These are phyloP conservation scores for Leptomonas seymouri DNA, from an alignment of 208 protist genomes.

Conservation along the genomic window DNA sequence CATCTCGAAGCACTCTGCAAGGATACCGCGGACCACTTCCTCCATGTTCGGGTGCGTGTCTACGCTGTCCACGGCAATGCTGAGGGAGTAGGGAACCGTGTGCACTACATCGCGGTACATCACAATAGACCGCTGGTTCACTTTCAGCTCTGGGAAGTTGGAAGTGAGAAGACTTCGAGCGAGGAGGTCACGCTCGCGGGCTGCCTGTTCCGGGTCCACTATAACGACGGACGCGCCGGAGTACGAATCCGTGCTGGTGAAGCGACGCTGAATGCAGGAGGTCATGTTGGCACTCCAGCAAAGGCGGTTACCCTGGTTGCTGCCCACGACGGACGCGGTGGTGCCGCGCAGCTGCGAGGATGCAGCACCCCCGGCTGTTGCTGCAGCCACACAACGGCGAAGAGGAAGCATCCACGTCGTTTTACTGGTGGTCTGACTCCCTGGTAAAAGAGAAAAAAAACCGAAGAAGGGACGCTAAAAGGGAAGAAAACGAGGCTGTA, in stretches of 20 bases:
- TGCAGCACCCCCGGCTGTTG: background rate
- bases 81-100: conserved; percentile 80
- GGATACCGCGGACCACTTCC: conserved; percentile 29
- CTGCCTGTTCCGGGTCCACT: conserved; percentile 48
- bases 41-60: conserved; percentile 20
- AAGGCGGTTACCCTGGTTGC: background rate
- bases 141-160: conserved; percentile 41
- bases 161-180: conserved; percentile 60
- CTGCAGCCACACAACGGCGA: conserved; percentile 12
- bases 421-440: conserved; percentile 10
- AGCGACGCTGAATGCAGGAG: conserved; percentile 17
- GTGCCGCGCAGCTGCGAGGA: conserved; percentile 5
- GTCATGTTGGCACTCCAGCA: background rate
- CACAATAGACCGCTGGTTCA: conserved; percentile 36
- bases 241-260: conserved; percentile 35
- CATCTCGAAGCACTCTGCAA: conserved; percentile 59
- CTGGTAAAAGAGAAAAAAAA: conserved; percentile 5
- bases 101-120: conserved; percentile 53
- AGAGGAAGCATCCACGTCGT: conserved; percentile 4
- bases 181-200: conserved; percentile 67
- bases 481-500: background rate
- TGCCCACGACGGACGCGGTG: background rate
- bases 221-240: conserved; percentile 63
- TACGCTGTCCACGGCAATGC: conserved; percentile 40
- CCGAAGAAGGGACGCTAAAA: conserved; percentile 3